Conservation (phyloP, 768 basidiomycete species). For the Podaxis sp. region DNA sequence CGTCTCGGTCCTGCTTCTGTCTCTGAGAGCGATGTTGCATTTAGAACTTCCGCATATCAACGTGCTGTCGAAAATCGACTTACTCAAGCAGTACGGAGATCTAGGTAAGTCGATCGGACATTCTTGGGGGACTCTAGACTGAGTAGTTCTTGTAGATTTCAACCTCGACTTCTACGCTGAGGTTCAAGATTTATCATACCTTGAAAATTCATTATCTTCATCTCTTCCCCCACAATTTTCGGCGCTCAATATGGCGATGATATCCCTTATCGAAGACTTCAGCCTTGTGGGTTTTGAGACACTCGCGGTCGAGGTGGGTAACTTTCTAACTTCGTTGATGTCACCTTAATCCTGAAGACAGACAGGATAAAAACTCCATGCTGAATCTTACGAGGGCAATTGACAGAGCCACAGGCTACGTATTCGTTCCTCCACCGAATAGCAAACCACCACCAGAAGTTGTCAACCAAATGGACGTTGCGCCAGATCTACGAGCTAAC, state of each 20-base stretch:
- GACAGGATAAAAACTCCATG: slow-evolving; percentile 93
- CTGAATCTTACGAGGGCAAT: slow-evolving; percentile 76
- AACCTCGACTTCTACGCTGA: slow-evolving; percentile 98
- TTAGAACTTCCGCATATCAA: slow-evolving; percentile 98
- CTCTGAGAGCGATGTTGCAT: slow-evolving; percentile 96
- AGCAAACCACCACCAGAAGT: slow-evolving; percentile 30
- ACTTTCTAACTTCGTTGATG: background rate
- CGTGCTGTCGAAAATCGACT: slow-evolving; percentile 92
- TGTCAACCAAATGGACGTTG: slow-evolving; percentile 27
- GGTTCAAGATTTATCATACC: slow-evolving; percentile 90
- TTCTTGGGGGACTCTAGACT: background rate
- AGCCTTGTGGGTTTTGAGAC: slow-evolving; percentile 95
- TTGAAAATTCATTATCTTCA: slow-evolving; percentile 68
- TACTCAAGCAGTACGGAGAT: slow-evolving; percentile 87
- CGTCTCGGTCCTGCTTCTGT: slow-evolving; percentile 85
- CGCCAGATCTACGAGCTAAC: slow-evolving; percentile 54
- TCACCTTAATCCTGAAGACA: background rate
- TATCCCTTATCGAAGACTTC: slow-evolving; percentile 92
- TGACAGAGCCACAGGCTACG: slow-evolving; percentile 90
- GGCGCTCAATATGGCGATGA: slow-evolving; percentile 84
- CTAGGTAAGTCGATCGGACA: slow-evolving; percentile 53
- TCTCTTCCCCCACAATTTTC: slow-evolving; percentile 61
- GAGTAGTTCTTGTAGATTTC: slow-evolving; percentile 58
- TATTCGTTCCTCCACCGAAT: slow-evolving; percentile 63
- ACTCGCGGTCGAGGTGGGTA: slow-evolving; percentile 81